Base-by-base conservation (phyloP, 306 rosid species). In the Ormosia semicastrata region DNA sequence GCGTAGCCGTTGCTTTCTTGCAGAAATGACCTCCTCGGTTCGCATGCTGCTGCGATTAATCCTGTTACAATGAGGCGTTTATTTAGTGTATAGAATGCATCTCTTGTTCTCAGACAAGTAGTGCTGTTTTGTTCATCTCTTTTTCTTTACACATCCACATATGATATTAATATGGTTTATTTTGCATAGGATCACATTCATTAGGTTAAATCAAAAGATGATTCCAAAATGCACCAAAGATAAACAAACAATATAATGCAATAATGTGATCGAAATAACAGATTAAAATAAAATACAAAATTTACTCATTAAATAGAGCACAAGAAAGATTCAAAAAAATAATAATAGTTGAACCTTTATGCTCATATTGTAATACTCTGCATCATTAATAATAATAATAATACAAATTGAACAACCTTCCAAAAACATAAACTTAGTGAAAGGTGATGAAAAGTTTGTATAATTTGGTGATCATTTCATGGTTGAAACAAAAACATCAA, bases 11-110 rank as follows among this genome's bases (percentile, higher is more conserved):
- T 88, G 83, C 41, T 82, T 50, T 40, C 75, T 14, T 66, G 86
- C 66, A 67, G 69, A 66, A 83, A 29, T 60, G 79, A 53, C 53
- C 79, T 83, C 82, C 68, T 83, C 43, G 24, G 75, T 30, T 86
- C 88, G 71, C 90, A 88, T 67, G 94, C 89, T 43, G 91, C 91
- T 80, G 86, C 84, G 66, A 92, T 88, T 18, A 92, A 87, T 66
- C 97, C 97, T 92, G 89, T 76, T 74, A 81, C 37, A 80, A 13
- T 11, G 46, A 64, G 24, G 41, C 47, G 12, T 63, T 78, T 66
- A 62, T 39, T 77, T 62, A 71, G 76, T 53, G 68, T 50, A 40
- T 14, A 65, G 30, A 81, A 81, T 65, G 34, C 44, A 24, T 43
- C n/a, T 75, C 15, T 75, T 52, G 47, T 17, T 14, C 67, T 43